Evolutionary conservation across 148 eudicot species (phyloP).

Genomic region (Bassia scoparia): DNA sequence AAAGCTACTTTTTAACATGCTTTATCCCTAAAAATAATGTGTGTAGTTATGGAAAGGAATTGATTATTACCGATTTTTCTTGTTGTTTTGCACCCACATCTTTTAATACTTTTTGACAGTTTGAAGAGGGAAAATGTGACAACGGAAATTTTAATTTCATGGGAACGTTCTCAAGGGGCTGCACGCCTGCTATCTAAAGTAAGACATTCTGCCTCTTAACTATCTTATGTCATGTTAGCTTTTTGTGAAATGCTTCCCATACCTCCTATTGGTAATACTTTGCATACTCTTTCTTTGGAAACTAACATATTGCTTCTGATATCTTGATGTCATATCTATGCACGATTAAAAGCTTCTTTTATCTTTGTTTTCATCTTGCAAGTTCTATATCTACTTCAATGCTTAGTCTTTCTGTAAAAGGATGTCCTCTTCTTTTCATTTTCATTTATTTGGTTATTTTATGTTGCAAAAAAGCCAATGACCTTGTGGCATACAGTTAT

Average conservation of each 20-base stretch:
- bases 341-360: too few relatives aligned
- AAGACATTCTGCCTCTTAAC: background rate
- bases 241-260: background rate
- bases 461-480: background rate
- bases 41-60: background rate
- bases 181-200: constrained; percentile 86
- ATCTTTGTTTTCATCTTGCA: too few relatives aligned
- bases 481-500: background rate
- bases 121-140: constrained; percentile 59
- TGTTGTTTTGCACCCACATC: background rate
- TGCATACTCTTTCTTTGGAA: too few relatives aligned
- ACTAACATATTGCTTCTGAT: too few relatives aligned
- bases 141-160: constrained; percentile 58
- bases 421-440: background rate
- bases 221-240: background rate
- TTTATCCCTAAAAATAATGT: background rate
- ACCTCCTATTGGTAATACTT: background rate
- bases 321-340: too few relatives aligned
- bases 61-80: background rate
- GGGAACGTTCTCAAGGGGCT: constrained; percentile 74
- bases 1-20: background rate
- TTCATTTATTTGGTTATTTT: background rate
- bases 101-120: constrained; percentile 34
- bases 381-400: background rate
- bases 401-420: background rate